Conservation (phyloP, 495 filamentous ascomycete species). For the Aspergillus indologenus region DNA sequence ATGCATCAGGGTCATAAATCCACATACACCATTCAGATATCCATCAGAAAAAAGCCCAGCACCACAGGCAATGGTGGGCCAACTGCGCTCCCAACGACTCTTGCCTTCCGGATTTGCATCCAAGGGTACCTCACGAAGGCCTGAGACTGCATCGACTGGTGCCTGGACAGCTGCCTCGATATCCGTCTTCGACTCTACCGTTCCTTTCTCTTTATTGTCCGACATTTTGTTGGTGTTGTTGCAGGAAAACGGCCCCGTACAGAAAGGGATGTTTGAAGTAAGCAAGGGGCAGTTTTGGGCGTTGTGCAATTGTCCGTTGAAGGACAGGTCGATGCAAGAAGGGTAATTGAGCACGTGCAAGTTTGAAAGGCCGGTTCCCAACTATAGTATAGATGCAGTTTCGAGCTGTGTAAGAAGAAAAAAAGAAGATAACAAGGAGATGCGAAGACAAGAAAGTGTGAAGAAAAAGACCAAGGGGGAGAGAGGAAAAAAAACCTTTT, state of each 20-base stretch:
- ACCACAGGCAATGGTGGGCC: slow-evolving; percentile 76
- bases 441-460: neutral
- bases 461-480: neutral
- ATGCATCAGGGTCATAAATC: neutral
- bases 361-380: neutral
- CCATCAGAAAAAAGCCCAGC: slow-evolving; percentile 89
- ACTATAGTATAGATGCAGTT: too few relatives aligned
- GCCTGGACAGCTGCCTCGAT: slow-evolving; percentile 16
- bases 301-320: neutral
- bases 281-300: neutral
- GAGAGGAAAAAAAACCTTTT: neutral
- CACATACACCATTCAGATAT: slow-evolving; percentile 73
- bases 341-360: neutral
- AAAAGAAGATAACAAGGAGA: neutral
- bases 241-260: neutral
- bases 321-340: neutral
- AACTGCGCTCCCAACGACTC: slow-evolving; percentile 56
- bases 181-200: neutral
- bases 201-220: neutral
- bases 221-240: neutral
- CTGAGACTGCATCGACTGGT: slow-evolving; percentile 11
- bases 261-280: neutral
- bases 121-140: neutral
- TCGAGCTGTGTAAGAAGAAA: too few relatives aligned
- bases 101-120: slow-evolving; percentile 24